These are phyloP conservation scores for Magnolia sinica DNA, from an alignment of 164 flowering plant species.

Conservation along the genomic window DNA sequence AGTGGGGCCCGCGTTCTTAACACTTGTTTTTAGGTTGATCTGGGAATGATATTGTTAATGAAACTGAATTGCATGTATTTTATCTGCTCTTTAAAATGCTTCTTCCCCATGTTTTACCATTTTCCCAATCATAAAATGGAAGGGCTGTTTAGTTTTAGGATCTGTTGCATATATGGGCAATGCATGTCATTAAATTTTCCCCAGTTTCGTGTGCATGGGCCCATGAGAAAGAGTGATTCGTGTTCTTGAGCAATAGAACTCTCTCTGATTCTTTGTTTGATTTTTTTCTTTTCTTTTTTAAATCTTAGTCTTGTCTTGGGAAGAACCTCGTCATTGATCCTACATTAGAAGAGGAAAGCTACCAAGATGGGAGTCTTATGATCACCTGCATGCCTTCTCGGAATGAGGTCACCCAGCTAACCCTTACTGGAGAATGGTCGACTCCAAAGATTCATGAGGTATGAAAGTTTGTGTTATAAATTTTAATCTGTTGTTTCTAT, in stretches of 20 bases:
- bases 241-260: not conserved
- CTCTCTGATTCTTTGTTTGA: not conserved
- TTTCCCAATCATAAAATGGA: too few species aligned
- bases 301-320: constrained; percentile 63
- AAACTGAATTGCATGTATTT: too few species aligned
- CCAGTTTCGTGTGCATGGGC: not conserved
- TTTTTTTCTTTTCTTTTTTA: not conserved
- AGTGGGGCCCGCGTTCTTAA: too few species aligned
- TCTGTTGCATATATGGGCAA: not conserved
- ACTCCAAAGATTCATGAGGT: constrained; percentile 83
- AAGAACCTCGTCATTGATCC: constrained; percentile 84
- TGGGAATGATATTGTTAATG: too few species aligned
- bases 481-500: not conserved
- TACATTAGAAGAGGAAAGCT: constrained; percentile 75
- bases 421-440: constrained; percentile 91
- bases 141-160: not conserved
- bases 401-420: constrained; percentile 86
- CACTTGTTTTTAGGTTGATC: too few species aligned
- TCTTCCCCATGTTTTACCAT: too few species aligned
- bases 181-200: not conserved
- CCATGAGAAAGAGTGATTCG: not conserved
- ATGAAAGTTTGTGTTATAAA: constrained; percentile 6
- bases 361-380: constrained; percentile 87
- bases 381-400: constrained; percentile 89
- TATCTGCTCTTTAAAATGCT: too few species aligned